Base-by-base conservation (phyloP, 2,329 filamentous ascomycete genomes). In the Exophiala sideris region DNA sequence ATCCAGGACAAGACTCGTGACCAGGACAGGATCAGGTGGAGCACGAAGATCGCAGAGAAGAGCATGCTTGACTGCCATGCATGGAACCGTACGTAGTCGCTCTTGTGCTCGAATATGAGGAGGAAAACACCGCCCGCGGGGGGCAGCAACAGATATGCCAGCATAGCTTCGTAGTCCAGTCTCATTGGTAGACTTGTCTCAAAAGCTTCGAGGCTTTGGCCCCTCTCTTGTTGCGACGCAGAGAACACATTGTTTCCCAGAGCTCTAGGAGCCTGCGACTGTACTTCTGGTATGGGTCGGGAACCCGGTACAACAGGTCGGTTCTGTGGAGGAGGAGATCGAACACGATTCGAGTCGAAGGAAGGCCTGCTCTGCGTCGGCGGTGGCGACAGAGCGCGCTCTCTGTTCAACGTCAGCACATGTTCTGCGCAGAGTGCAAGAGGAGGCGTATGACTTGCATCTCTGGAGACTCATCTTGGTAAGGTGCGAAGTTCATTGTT, bases 71-170 rank as follows among this genome's bases (percentile, higher is more conserved):
- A 89, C 73, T 99, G 94, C 92, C 94, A 99, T 6, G 94, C 94
- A 71, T 99, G 94, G 64, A 97, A 97, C 60, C 94, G 82, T 53
- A 99, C 94, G 71, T 96, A 99, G 73, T 99, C 94, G 68, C 91
- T 96, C 76, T 96, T 94, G 67, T 91, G 84, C 79, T 99, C 94
- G 59, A 92, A 70, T 41, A 97, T 81, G 62, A 99, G 73, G 64
- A 99, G 73, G 62, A 96, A 70, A 21, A 96, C 89, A 2, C 88
- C 89, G 2, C 92, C 94, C 0, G 91, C 79, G 1, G 94, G 94
- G 58, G 94, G 94, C 11, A 95, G 74, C 46, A 87, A 77, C 58
- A 96, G 69, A 70, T 99, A 99, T 48, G 94, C 92, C 66, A 96
- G 73, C 68, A 87, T 89, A 5, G 94, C 92, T 76, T 97, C 92